Base-by-base conservation (phyloP, 2,329 filamentous ascomycete genomes). In the Trichoderma sp. region DNA sequence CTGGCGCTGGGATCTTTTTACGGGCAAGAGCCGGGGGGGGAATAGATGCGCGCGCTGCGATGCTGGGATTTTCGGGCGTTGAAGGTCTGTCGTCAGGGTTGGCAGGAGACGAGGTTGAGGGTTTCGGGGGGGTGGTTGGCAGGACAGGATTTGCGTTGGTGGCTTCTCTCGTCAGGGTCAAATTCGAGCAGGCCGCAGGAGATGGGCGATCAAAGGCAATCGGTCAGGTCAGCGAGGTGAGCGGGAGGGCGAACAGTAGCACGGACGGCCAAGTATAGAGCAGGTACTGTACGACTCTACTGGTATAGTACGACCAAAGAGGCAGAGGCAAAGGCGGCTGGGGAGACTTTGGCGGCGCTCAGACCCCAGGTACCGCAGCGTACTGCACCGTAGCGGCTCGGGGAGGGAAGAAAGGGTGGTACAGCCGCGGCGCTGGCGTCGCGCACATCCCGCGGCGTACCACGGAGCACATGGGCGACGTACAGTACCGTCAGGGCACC, bases 171-270 rank as follows among this genome's bases (percentile, higher is more conserved):
- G 56, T 63, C 51, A 45, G 9, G 28, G 24, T 62, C 34, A 14
- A 54, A 30, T 7, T 55, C 28, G 30, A 47, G 47, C 52, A 50
- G 54, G 19, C 50, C 24, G 64, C n/a, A 7, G 41, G 24, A 7
- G 41, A 56, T 30, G 30, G 43, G 57, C 64, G 64, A 66, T 50
- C n/a, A 26, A 43, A 41, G 54, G 41, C 34, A 64, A 60, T 65
- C 63, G 34, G 34, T 39, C 34, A 39, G 56, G 56, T 65, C 63
- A 65, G 63, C 56, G 55, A 66, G 64, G 64, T 66, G 64, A 66
- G 64, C 64, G 50, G 64, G 48, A 66, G 64, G 55, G 64, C 21
- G 60, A 58, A 54, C 9, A 30, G 7, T 24, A 58, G 12, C 28
- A 15, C 21, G 28, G 59, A 63, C 58, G 50, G 51, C 28, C 10